Percentiles rank a stretch among this genome's conserved stretches.
Evolutionary conservation across 148 eudicot genomes (phyloP).

Genomic region (Chenopodium suecicum): DNA sequence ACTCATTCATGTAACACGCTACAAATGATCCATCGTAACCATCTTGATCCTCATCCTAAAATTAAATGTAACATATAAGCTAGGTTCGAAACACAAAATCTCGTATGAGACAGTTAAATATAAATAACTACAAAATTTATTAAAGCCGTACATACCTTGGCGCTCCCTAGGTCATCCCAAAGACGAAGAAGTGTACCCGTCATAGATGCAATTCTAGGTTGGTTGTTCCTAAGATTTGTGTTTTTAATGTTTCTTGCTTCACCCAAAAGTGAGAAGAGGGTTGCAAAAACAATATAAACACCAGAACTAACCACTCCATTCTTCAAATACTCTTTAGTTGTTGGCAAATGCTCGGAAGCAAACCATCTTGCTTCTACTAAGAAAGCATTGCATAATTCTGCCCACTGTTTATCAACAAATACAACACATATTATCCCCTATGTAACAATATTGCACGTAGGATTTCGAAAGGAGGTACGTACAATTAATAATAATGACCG

Average conservation of each 20-base stretch:
- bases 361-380: slow-evolving; percentile 72
- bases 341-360: slow-evolving; percentile 39
- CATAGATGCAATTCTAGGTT: slow-evolving; percentile 31
- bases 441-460: too few relatives aligned
- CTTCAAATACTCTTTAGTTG: slow-evolving; percentile 47
- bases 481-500: too few relatives aligned
- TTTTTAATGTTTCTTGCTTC: slow-evolving; percentile 23
- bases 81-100: too few relatives aligned
- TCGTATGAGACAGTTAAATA: too few relatives aligned
- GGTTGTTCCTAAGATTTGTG: slow-evolving; percentile 16
- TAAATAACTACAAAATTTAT: too few relatives aligned
- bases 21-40: slow-evolving; percentile 44
- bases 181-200: slow-evolving; percentile 63
- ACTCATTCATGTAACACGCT: slow-evolving; percentile 36
- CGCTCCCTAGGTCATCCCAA: slow-evolving; percentile 65
- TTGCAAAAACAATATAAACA: slow-evolving; percentile 35
- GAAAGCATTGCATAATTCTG: slow-evolving; percentile 49
- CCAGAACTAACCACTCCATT: slow-evolving; percentile 56
- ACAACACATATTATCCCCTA: too few relatives aligned
- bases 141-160: slow-evolving; percentile 35
- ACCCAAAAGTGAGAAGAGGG: slow-evolving; percentile 53
- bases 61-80: not conserved
- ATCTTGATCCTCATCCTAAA: slow-evolving; percentile 40
- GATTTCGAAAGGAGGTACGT: too few relatives aligned
- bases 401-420: slow-evolving; percentile 14